Evolutionary conservation across 225 moss, liverwort and hornwort genomes (phyloP).

Genomic region (Ulota crispa): DNA sequence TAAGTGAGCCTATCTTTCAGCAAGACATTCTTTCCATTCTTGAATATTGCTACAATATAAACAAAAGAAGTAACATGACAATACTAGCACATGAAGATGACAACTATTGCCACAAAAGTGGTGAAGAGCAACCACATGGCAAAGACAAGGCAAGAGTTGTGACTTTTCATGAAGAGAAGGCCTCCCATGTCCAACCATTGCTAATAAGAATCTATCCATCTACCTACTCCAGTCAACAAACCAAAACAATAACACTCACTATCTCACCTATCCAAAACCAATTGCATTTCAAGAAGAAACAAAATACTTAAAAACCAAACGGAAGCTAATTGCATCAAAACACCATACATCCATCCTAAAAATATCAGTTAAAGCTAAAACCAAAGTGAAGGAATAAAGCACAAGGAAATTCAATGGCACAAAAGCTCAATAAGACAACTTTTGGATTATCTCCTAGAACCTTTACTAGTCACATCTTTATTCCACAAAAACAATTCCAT

Average conservation of each 20-base stretch:
- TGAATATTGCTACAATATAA: not conserved
- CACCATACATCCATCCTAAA: not conserved
- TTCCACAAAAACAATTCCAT: no score
- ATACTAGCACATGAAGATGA: not conserved
- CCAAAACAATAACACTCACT: not conserved
- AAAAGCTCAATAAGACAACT: no score
- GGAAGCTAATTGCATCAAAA: rapidly evolving
- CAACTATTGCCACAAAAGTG: not conserved
- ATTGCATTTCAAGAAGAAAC: rapidly evolving
- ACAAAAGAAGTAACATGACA: not conserved
- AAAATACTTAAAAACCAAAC: rapidly evolving
- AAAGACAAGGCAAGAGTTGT: not conserved
- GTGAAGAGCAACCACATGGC: not conserved
- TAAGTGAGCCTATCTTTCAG: no score
- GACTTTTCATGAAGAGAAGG: not conserved
- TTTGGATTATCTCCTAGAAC: rapidly evolving
- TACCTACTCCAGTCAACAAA: not conserved
- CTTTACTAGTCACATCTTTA: no score
- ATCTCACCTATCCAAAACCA: not conserved
- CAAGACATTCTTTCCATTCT: no score
- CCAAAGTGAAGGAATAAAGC: not conserved
- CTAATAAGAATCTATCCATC: not conserved
- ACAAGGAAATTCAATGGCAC: no score
- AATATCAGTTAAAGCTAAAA: rapidly evolving
- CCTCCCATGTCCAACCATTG: not conserved